Percentiles rank a stretch among this genome's conserved stretches.
Evolutionary conservation across 306 rosid species (phyloP).

Genomic region (Lathyrus tuberosus): DNA sequence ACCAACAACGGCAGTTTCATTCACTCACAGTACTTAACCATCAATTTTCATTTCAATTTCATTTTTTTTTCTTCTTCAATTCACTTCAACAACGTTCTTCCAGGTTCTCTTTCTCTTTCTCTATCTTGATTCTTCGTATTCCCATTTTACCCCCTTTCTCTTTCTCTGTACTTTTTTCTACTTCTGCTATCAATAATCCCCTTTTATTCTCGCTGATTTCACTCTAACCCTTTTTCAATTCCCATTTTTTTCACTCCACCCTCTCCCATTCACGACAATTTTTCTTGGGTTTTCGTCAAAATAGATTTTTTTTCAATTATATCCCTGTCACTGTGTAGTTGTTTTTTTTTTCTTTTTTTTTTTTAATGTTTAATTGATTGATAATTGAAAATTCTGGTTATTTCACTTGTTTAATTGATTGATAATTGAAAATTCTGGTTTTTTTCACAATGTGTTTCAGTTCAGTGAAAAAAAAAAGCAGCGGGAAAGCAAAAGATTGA

Average conservation of each 20-base stretch:
- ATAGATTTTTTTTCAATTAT: background rate
- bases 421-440: too few species aligned
- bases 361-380: background rate
- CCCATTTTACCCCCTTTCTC: conserved; percentile 34
- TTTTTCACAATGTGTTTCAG: conserved; percentile 23
- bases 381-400: background rate
- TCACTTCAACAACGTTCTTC: conserved; percentile 12
- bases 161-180: conserved; percentile 1
- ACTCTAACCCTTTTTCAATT: conserved; percentile 21
- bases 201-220: conserved; percentile 17
- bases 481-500: conserved; percentile 23
- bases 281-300: conserved; percentile 17
- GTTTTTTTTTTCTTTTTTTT: background rate
- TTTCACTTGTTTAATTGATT: conserved; percentile 2
- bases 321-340: background rate
- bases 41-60: background rate
- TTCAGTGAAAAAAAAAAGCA: background rate
- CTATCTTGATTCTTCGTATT: background rate
- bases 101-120: conserved; percentile 36
- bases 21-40: background rate
- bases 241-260: conserved; percentile 26
- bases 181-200: background rate
- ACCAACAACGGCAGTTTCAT: conserved; percentile 19
- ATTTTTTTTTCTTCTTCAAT: background rate
- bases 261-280: conserved; percentile 1